Evolutionary conservation across 148 eudicot species (phyloP).

Genomic region (Euryodendron excelsum): DNA sequence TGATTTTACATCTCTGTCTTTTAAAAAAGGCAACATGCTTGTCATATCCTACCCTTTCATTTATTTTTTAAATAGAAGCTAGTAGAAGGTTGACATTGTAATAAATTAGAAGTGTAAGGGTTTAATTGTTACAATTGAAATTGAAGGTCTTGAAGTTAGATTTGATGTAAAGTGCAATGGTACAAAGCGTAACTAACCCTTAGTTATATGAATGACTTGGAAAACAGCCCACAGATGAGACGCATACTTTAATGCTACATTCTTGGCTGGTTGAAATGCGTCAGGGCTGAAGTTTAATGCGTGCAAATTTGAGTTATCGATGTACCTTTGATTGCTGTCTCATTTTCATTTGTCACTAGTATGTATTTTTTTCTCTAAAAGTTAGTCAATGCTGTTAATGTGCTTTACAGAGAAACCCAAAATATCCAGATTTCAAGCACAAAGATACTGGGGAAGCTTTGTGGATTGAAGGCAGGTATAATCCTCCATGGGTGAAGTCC

Average conservation of each 20-base stretch:
- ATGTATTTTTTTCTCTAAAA: neutral
- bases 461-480: slow-evolving; percentile 76
- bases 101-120: no score
- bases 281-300: neutral
- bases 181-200: no score
- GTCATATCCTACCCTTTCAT: no score
- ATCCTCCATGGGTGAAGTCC: slow-evolving; percentile 90
- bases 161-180: no score
- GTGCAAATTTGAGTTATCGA: neutral
- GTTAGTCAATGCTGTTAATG: slow-evolving; percentile 4
- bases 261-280: neutral
- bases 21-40: no score
- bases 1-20: no score
- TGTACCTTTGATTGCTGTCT: neutral
- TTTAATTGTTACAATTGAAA: no score
- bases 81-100: no score
- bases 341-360: neutral
- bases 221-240: no score
- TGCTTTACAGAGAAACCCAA: slow-evolving; percentile 67
- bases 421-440: slow-evolving; percentile 94
- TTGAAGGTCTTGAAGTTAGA: no score
- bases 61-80: no score
- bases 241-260: no score
- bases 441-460: slow-evolving; percentile 93
- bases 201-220: neutral